Evolutionary conservation across 441 rosid species (phyloP), one percentile per base, ranked within the genome.

Genomic region (Eutrema salsugineum): DNA sequence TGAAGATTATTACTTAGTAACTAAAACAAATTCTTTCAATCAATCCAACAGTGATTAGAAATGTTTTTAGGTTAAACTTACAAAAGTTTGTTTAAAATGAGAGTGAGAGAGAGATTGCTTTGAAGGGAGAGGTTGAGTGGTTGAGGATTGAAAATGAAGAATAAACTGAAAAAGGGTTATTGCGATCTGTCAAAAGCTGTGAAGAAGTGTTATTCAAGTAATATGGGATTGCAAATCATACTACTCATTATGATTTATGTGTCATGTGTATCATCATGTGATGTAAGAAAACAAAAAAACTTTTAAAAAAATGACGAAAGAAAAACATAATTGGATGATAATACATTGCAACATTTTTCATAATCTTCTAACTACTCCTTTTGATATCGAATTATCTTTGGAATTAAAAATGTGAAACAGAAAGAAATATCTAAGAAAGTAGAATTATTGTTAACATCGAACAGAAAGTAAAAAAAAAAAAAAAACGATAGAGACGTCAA

Each of bases 131-230:
- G 63, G 30, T 70, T 69, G 60, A 72, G 80, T 70, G 22, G 72
- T 72, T 77, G 51, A 64, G 47, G 76, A 77, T 57, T 70, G 66
- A 70, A 64, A 70, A 19, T 65, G 62, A 76, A 76, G 66, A 63
- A 40, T 70, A 64, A 24, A 48, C 51, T 71, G 15, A 57, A 76
- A 70, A 75, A 19, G 6, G 33, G 7, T 14, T 17, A 20, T 43
- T 39, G 50, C 57, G 67, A 54, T 4, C 59, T 28, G 69, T 75
- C 70, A 75, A 40, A 70, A 56, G 79, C 67, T 70, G 57, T 65
- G 76, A 65, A 70, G 79, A 57, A 76, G 72, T 77, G 76, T 49
- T 32, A 16, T 70, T 4, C 38, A 77, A 77, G 76, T 50, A 57
- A 77, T 5, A 28, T 64, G 10, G 15, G 72, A 70, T 76, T 60